Percentiles rank a stretch among this genome's conserved stretches.
Conservation (phyloP, 1,139 yeast species). For the Debaryomyces sp. region DNA sequence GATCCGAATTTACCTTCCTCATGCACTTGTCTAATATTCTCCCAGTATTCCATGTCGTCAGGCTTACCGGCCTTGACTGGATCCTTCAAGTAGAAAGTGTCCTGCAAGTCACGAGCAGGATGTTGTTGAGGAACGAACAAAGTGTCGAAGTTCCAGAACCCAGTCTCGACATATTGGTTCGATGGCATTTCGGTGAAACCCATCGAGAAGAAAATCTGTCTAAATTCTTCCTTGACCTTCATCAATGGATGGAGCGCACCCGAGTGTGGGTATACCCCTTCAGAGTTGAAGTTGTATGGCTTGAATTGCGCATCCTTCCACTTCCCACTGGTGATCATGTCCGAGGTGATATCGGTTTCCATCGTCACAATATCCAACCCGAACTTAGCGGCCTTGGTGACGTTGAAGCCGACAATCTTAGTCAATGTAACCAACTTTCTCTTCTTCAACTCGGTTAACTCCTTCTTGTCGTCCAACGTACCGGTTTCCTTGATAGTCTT, state of each 20-base stretch:
- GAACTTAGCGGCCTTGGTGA: constrained; percentile 82
- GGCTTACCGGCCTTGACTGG: constrained; percentile 82
- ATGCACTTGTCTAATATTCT: constrained; percentile 80
- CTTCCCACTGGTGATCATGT: constrained; percentile 78
- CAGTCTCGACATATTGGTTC: constrained; percentile 94
- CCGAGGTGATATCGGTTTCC: constrained; percentile 93
- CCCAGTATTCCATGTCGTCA: constrained; percentile 75
- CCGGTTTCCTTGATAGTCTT: constrained; percentile 62
- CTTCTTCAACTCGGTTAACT: constrained; percentile 84
- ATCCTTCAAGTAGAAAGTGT: constrained; percentile 94
- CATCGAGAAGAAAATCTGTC: constrained; percentile 96
- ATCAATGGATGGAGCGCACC: constrained; percentile 97
- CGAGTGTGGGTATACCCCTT: constrained; percentile 81
- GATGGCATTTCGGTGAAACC: constrained; percentile 99
- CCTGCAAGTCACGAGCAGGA: constrained; percentile 99
- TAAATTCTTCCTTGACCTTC: constrained; percentile 95
- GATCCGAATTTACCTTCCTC: constrained; percentile 91
- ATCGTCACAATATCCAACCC: constrained; percentile 76
- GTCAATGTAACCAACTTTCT: constrained; percentile 79
- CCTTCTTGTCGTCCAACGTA: constrained; percentile 61
- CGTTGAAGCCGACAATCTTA: constrained; percentile 74
- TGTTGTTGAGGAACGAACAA: constrained; percentile 98
- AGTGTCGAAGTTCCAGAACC: constrained; percentile 98
- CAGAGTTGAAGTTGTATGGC: constrained; percentile 94
- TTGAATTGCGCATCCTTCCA: constrained; percentile 89